phyloP scores from a whole-genome alignment of 768 basidiomycete genomes.

The Podaxis sp. region DNA sequence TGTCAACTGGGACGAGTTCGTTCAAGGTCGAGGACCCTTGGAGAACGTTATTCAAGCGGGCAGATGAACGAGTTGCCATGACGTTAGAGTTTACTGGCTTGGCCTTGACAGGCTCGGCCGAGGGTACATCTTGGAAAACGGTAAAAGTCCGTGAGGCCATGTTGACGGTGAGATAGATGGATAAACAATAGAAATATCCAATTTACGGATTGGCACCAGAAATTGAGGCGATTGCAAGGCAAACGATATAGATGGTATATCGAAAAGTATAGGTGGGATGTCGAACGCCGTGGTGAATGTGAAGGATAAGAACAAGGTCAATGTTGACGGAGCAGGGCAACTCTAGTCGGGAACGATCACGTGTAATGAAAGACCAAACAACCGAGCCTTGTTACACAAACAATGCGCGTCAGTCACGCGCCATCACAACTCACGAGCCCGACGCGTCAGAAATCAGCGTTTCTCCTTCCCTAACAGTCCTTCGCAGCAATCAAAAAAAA shows the following conservation, averaged over 20 bases:
- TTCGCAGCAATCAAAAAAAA: background rate
- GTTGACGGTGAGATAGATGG: slow-evolving; percentile 21
- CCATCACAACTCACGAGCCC: background rate
- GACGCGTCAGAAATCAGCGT: background rate
- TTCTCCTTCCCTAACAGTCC: background rate
- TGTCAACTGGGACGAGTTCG: slow-evolving; percentile 50
- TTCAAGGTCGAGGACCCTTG: slow-evolving; percentile 32
- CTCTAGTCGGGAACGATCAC: slow-evolving; percentile 6
- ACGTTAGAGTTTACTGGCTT: slow-evolving; percentile 29
- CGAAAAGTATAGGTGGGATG: background rate
- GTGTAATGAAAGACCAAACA: slow-evolving; percentile 4
- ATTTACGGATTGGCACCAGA: background rate
- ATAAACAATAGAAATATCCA: slow-evolving; percentile 19
- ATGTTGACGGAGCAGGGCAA: slow-evolving; percentile 13
- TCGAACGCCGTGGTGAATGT: background rate
- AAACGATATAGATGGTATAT: slow-evolving; percentile 13
- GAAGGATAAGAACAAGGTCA: slow-evolving; percentile 9
- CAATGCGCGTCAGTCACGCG: slow-evolving; percentile 9
- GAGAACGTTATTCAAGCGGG: slow-evolving; percentile 24
- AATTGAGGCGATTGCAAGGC: slow-evolving; percentile 16
- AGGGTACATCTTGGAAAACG: slow-evolving; percentile 59
- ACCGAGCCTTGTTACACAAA: background rate
- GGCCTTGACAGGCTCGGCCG: slow-evolving; percentile 27
- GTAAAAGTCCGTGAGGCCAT: slow-evolving; percentile 64
- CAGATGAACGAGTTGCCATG: slow-evolving; percentile 32